Conservation (phyloP, 139 green algal genomes). For the Nannochloris sp. region DNA sequence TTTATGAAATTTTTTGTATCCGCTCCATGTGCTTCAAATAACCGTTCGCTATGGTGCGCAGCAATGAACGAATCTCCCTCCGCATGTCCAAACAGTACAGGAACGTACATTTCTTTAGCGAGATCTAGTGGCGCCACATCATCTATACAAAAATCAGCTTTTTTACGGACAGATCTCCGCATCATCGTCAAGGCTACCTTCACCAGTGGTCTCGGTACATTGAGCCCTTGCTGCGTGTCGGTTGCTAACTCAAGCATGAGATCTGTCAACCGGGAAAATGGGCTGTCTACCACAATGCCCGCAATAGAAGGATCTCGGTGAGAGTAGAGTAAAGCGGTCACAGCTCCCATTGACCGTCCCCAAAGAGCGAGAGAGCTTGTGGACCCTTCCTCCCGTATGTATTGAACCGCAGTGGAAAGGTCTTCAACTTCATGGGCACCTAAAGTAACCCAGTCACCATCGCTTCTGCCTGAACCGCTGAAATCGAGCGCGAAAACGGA, state of each 20-base stretch:
- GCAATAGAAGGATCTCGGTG: constrained; percentile 58
- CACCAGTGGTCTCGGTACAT: neutral
- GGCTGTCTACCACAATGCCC: constrained; percentile 83
- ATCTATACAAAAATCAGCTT: constrained; percentile 75
- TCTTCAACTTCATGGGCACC: constrained; percentile 80
- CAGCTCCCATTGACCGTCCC: constrained; percentile 92
- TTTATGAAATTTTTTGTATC: constrained; percentile 80
- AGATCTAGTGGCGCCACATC: constrained; percentile 50
- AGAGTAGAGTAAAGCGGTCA: constrained; percentile 84
- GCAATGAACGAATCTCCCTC: constrained; percentile 73
- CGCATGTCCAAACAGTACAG: constrained; percentile 88
- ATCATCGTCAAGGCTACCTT: constrained; percentile 61
- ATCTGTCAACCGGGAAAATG: constrained; percentile 79
- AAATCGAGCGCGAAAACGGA: constrained; percentile 85
- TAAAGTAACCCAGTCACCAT: constrained; percentile 87
- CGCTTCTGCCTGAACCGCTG: constrained; percentile 75
- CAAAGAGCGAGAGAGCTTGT: constrained; percentile 81
- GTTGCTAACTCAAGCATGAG: constrained; percentile 85
- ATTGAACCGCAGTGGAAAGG: constrained; percentile 51
- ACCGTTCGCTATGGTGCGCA: constrained; percentile 57
- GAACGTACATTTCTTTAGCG: constrained; percentile 53
- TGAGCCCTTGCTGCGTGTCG: constrained; percentile 39
- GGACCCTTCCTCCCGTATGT: constrained; percentile 40
- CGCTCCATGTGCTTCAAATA: constrained; percentile 61
- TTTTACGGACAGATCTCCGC: constrained; percentile 57